Percentiles rank a stretch among this genome's conserved stretches.
These are phyloP conservation scores for Brettanomyces bruxellensis DNA, from an alignment of 805 yeast genomes.

Conservation along the genomic window DNA sequence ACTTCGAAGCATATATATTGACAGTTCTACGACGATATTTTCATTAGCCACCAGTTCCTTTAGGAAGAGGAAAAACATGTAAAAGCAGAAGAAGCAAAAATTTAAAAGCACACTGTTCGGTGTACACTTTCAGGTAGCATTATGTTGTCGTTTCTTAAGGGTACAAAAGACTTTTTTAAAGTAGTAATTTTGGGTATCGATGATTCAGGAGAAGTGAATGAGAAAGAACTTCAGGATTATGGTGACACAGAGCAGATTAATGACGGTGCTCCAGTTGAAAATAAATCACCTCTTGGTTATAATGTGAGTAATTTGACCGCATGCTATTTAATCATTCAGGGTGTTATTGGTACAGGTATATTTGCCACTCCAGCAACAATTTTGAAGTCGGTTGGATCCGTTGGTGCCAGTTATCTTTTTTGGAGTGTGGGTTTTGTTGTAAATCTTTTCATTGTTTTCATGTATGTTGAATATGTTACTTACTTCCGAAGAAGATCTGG, in stretches of 20 bases:
- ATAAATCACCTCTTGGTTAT: slow-evolving; percentile 21
- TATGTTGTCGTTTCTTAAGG: not conserved
- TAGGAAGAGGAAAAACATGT: no score
- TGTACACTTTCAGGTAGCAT: not conserved
- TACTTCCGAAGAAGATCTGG: slow-evolving; percentile 55
- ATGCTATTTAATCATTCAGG: slow-evolving; percentile 54
- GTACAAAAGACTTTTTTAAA: not conserved
- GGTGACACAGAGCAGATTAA: slow-evolving; percentile 3
- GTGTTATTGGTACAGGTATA: slow-evolving; percentile 72
- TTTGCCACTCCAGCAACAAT: slow-evolving; percentile 62
- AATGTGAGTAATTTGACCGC: slow-evolving; percentile 35
- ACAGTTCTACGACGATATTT: no score
- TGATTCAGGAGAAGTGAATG: not conserved
- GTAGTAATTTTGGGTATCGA: not conserved
- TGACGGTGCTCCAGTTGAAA: slow-evolving; percentile 34
- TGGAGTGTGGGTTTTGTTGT: slow-evolving; percentile 34
- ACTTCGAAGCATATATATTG: no score
- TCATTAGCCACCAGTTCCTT: no score
- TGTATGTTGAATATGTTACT: slow-evolving; percentile 33
- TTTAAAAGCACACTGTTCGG: no score
- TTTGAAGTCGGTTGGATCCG: slow-evolving; percentile 32
- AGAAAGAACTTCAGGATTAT: not conserved
- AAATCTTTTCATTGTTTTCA: slow-evolving; percentile 27
- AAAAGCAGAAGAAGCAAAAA: no score
- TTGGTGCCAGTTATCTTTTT: slow-evolving; percentile 34